Evolutionary conservation across 75 land plant species (phyloP).

Genomic region (Pinus taeda): DNA sequence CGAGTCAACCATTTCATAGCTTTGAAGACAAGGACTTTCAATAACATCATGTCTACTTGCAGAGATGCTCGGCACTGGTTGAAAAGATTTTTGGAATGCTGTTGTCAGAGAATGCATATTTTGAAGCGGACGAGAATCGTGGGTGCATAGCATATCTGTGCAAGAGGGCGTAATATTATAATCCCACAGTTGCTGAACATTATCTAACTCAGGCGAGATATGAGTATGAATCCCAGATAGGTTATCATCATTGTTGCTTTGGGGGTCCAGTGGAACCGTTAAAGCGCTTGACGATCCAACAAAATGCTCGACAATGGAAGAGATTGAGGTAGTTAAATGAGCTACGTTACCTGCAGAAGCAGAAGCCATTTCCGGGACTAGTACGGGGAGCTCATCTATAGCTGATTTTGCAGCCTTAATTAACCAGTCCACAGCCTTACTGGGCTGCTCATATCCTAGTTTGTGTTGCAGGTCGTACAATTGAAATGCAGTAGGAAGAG

Average conservation of each 20-base stretch:
- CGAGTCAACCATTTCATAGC: background rate
- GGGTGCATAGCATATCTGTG: background rate
- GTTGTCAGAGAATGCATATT: background rate
- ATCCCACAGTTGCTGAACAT: background rate
- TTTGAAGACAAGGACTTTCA: background rate
- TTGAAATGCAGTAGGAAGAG: constrained; percentile 85
- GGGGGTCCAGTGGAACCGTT: background rate
- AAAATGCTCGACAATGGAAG: constrained; percentile 12
- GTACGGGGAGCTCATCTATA: constrained; percentile 67
- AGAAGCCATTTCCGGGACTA: background rate
- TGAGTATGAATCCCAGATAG: background rate
- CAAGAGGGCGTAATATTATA: background rate
- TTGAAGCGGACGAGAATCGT: constrained; percentile 5
- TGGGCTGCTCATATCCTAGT: constrained; percentile 84
- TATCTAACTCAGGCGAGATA: background rate
- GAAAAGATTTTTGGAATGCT: background rate
- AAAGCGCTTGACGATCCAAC: background rate
- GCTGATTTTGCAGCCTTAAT: constrained; percentile 68
- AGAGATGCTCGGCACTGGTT: too few species aligned
- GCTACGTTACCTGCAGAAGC: constrained; percentile 21
- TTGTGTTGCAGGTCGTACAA: constrained; percentile 92
- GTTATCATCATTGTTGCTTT: background rate
- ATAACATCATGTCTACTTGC: too few species aligned
- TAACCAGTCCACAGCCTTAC: constrained; percentile 97
- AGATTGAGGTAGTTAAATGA: background rate